Evolutionary conservation across 495 filamentous ascomycete species (phyloP), one percentile per base, ranked within the genome.

Genomic region (Aspergillus mulundensis): DNA sequence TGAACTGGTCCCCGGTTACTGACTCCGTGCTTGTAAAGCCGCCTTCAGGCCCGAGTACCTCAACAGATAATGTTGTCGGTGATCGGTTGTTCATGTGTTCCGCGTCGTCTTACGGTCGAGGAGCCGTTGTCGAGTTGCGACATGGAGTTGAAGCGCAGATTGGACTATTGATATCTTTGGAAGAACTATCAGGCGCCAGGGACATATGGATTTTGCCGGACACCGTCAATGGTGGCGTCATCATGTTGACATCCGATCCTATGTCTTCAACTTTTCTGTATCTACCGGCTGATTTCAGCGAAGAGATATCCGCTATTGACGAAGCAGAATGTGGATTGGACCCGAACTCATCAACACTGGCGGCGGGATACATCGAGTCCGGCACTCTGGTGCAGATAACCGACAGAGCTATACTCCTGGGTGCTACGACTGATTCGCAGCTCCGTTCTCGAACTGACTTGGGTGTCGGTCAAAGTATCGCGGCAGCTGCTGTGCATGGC

Each of bases 1-100:
- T 85, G 28, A 96, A 91, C 64, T 96, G 91, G 92, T 82, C 89
- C 0, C 91, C 94, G 0, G 79, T 86, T 20, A 80, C 83, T 18
- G 91, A 97, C 66, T 81, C 89, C 32, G 76, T 82, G 19, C 73
- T 82, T 28, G 76, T 82, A 38, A 61, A 57, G 44, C 70, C 63
- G 42, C 70, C 63, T 23, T 54, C 62, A 12, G 30, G 57, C 10
- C 62, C 61, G 24, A 60, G 39, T 11, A 45, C 61, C 15, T n/a
- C 59, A 16, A 60, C 50, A 23, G 53, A 60, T 18, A 61, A 66
- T 18, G 56, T 71, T 39, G 38, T 57, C 5, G 59, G 60, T 8
- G 67, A 72, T 59, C 66, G 73, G 7, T 24, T 77, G 2, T 78
- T 77, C 62, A 66, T 70, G 39, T 75, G 69, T 53, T 77, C 75